Conservation (phyloP, 2,329 filamentous ascomycete genomes). For the Botrytis fabae region DNA sequence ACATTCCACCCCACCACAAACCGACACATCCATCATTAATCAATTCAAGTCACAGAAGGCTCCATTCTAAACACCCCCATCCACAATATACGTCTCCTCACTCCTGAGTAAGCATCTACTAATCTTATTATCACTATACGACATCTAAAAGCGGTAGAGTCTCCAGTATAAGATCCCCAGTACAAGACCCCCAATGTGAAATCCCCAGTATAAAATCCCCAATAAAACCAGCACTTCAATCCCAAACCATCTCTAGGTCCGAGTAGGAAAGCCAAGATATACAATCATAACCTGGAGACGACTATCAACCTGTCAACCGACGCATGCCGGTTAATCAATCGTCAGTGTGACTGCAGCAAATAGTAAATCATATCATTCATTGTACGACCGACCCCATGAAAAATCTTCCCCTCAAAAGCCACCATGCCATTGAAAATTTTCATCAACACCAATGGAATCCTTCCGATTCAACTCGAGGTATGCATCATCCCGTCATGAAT, state of each 20-base stretch:
- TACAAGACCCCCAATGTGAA: no score
- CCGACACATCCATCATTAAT: neutral
- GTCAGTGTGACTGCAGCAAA: neutral
- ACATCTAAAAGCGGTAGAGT: neutral
- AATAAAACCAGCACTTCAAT: neutral
- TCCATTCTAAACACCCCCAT: neutral
- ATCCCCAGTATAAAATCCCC: neutral
- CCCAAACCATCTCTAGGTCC: neutral
- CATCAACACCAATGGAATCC: constrained; percentile 2
- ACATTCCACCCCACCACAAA: neutral
- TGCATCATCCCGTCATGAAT: neutral
- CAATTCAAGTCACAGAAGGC: neutral
- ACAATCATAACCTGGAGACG: neutral
- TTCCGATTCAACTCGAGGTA: neutral
- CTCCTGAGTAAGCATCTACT: neutral
- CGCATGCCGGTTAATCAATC: constrained; percentile 5
- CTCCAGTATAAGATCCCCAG: neutral
- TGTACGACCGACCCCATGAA: neutral
- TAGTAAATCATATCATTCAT: neutral
- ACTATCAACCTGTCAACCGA: neutral
- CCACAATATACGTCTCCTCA: neutral
- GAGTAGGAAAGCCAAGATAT: neutral
- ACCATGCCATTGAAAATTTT: neutral
- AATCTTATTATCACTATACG: neutral
- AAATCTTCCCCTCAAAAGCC: constrained; percentile 10